Evolutionary conservation across 306 rosid genomes (phyloP).

Genomic region (Vigna nakashimae): DNA sequence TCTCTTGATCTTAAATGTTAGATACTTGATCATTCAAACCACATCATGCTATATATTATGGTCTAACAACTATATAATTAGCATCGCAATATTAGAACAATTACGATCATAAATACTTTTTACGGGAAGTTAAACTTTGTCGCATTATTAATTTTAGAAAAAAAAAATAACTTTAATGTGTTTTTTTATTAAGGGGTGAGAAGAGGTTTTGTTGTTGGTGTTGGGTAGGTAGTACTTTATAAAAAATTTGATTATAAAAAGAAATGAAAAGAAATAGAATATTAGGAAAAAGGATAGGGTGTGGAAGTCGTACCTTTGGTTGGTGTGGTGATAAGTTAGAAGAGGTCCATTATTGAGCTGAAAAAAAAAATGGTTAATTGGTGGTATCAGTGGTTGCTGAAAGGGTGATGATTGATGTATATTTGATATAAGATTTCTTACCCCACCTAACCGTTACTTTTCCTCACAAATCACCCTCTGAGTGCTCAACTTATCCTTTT

Average conservation of each 20-base stretch:
- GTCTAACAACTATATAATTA: no score
- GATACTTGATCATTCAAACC: slow-evolving; percentile 3
- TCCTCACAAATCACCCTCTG: slow-evolving; percentile 49
- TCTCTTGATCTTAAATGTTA: not conserved
- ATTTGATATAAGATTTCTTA: slow-evolving; percentile 52
- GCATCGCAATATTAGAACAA: no score
- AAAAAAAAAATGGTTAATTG: slow-evolving; percentile 46
- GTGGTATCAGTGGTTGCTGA: slow-evolving; percentile 35
- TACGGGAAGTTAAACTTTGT: not conserved
- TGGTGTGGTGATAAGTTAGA: slow-evolving; percentile 24
- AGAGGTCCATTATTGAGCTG: slow-evolving; percentile 47
- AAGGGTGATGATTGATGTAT: slow-evolving; percentile 49
- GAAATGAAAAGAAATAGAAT: not conserved
- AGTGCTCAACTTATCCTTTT: slow-evolving; percentile 48
- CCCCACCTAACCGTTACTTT: slow-evolving; percentile 61
- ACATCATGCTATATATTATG: no score
- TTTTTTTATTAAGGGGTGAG: not conserved
- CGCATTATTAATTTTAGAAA: no score
- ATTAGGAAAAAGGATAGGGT: not conserved
- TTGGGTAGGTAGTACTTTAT: slow-evolving; percentile 8
- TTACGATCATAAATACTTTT: no score
- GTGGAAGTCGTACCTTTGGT: not conserved
- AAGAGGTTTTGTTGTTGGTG: not conserved
- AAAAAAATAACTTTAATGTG: no score
- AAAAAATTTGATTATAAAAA: not conserved